A percentile compares a stretch with the other conserved stretches of the same genome.
Evolutionary conservation across 129 eudicot species (phyloP).

Genomic region (Tagetes erecta): DNA sequence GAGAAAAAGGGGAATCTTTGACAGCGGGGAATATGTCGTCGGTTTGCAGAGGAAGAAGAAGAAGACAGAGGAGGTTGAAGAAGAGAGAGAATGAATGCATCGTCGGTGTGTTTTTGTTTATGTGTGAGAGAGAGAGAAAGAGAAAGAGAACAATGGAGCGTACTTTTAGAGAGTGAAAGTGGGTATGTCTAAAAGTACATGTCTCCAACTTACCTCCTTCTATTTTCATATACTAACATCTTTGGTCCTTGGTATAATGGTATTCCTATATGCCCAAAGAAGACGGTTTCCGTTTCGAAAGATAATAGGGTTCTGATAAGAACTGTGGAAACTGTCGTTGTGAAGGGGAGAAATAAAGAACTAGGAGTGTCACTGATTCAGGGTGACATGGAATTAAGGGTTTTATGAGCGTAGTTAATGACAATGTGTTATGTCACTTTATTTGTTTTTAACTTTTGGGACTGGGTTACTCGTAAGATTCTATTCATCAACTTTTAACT

Average conservation of each 20-base stretch:
- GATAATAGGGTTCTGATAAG: no score
- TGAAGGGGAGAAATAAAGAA: no score
- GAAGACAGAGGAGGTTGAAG: constrained; percentile 15
- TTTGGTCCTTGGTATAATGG: background rate
- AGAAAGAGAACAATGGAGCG: constrained; percentile 7
- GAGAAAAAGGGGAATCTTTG: constrained; percentile 42
- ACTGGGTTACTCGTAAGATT: no score
- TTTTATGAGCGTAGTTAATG: no score
- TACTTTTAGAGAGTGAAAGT: constrained; percentile 31
- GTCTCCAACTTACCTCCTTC: constrained; percentile 1
- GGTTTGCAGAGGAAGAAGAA: constrained; percentile 42
- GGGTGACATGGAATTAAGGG: no score
- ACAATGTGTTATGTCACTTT: no score
- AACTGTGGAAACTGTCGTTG: no score
- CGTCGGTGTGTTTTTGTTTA: constrained; percentile 24
- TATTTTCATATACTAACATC: background rate
- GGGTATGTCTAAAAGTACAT: constrained; percentile 4
- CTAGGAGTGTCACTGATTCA: no score
- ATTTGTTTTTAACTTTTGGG: no score
- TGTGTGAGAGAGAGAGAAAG: constrained; percentile 29
- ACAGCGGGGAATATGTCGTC: constrained; percentile 49
- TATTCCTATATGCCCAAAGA: no score
- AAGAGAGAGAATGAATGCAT: constrained; percentile 24
- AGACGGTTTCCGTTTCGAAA: no score
- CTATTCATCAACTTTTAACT: no score